Conservation (phyloP, 2,329 filamentous ascomycete genomes). For the Diaporthe sp. region DNA sequence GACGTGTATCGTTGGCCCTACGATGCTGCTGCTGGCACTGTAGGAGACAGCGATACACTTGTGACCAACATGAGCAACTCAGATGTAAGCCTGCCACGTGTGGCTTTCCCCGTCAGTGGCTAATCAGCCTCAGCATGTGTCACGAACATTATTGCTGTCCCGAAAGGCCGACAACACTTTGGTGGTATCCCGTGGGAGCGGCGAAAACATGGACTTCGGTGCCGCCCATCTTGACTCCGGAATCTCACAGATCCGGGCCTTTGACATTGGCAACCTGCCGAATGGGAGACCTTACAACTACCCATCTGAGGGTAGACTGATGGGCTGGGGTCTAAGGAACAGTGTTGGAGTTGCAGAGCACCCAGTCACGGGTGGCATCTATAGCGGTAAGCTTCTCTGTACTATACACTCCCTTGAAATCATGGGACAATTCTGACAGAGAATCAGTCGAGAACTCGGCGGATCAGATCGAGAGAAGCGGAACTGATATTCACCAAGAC, state of each 20-base stretch:
- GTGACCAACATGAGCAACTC: constrained; percentile 73
- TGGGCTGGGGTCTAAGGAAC: constrained; percentile 79
- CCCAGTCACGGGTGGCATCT: constrained; percentile 61
- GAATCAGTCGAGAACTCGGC: constrained; percentile 73
- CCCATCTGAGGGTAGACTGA: constrained; percentile 58
- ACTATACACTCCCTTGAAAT: too few relatives aligned
- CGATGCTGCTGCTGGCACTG: constrained; percentile 64
- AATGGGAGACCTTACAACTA: constrained; percentile 57
- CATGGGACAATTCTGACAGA: background rate
- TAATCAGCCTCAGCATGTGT: constrained; percentile 61
- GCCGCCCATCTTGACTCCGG: constrained; percentile 67
- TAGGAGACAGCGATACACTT: constrained; percentile 63
- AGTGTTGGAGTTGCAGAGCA: constrained; percentile 76
- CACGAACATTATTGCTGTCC: constrained; percentile 76
- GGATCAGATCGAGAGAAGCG: constrained; percentile 69
- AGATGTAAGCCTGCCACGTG: constrained; percentile 51
- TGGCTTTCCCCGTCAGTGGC: background rate
- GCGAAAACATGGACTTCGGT: constrained; percentile 70
- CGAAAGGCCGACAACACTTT: constrained; percentile 67
- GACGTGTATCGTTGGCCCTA: constrained; percentile 77
- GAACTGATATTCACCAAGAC: constrained; percentile 71
- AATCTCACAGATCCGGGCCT: constrained; percentile 76
- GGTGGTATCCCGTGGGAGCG: constrained; percentile 75
- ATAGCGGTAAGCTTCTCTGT: constrained; percentile 47
- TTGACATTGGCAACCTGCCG: constrained; percentile 55